Conservation (phyloP, 208 protist genomes). For the Leishmania lainsoni region DNA sequence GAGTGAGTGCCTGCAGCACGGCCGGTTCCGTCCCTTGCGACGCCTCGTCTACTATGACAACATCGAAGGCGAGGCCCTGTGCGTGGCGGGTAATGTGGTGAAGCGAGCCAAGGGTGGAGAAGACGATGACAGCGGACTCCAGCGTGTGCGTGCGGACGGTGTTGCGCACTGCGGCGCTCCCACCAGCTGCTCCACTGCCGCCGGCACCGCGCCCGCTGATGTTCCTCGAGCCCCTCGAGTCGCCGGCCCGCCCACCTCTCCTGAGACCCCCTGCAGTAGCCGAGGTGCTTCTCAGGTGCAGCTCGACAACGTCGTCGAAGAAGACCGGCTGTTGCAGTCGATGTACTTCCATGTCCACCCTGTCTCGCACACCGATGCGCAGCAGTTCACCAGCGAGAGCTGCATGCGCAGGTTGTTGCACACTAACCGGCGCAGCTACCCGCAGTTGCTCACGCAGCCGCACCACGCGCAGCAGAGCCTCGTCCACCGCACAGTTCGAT, state of each 20-base stretch:
- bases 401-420: conserved; percentile 6
- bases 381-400: conserved; percentile 28
- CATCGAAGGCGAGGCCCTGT: conserved; percentile 57
- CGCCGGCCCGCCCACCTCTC: background rate
- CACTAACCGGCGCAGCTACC: background rate
- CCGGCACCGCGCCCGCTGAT: background rate
- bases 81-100: conserved; percentile 49
- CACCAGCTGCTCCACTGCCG: background rate
- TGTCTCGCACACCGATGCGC: conserved; percentile 73
- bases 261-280: background rate
- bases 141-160: conserved; percentile 35
- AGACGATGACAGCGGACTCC: conserved; percentile 49
- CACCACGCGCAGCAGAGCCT: conserved; percentile 70
- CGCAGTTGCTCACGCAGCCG: conserved; percentile 38
- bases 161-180: conserved; percentile 3
- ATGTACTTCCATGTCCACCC: conserved; percentile 64
- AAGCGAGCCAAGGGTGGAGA: conserved; percentile 85
- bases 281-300: background rate
- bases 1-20: conserved; percentile 70
- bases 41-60: conserved; percentile 92
- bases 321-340: conserved; percentile 49
- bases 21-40: conserved; percentile 91
- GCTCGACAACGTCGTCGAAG: conserved; percentile 58
- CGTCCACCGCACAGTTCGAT: conserved; percentile 90
- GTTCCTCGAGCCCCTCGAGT: background rate